A percentile compares a stretch with the other conserved stretches of the same genome.
These are phyloP conservation scores for Thozetella sp. DNA, from an alignment of 495 filamentous ascomycete genomes.

Conservation along the genomic window DNA sequence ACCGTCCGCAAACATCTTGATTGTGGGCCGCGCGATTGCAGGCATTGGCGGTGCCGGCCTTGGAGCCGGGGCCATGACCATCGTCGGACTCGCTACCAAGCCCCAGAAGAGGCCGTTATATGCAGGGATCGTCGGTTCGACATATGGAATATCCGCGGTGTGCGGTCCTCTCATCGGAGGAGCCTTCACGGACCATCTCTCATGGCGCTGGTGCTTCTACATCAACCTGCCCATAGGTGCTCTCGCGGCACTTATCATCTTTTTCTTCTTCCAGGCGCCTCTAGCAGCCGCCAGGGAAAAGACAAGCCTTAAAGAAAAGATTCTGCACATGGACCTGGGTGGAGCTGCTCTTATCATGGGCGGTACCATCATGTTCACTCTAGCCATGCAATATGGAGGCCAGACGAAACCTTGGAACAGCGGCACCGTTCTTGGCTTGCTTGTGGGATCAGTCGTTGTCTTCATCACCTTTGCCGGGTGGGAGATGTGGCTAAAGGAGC, in stretches of 20 bases:
- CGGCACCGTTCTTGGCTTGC: conserved; percentile 39
- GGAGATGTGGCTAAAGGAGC: conserved; percentile 30
- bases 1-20: conserved; percentile 50
- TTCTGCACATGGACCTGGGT: conserved; percentile 27
- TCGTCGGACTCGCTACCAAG: conserved; percentile 41
- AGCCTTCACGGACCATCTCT: conserved; percentile 65
- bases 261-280: conserved; percentile 51
- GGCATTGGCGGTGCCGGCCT: conserved; percentile 46
- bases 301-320: conserved; percentile 37
- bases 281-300: conserved; percentile 20
- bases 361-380: conserved; percentile 37
- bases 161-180: conserved; percentile 58
- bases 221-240: conserved; percentile 67
- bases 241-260: conserved; percentile 48
- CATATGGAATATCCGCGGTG: conserved; percentile 30
- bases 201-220: conserved; percentile 69
- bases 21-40: conserved; percentile 52
- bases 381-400: conserved; percentile 53
- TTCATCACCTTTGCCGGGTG: conserved; percentile 21
- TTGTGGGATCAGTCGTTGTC: conserved; percentile 37
- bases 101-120: conserved; percentile 34
- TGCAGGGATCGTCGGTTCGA: conserved; percentile 36
- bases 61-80: conserved; percentile 50
- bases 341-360: conserved; percentile 40
- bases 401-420: conserved; percentile 39